Base-by-base conservation (phyloP, 805 yeast genomes). In the Peterozyma toletana region DNA sequence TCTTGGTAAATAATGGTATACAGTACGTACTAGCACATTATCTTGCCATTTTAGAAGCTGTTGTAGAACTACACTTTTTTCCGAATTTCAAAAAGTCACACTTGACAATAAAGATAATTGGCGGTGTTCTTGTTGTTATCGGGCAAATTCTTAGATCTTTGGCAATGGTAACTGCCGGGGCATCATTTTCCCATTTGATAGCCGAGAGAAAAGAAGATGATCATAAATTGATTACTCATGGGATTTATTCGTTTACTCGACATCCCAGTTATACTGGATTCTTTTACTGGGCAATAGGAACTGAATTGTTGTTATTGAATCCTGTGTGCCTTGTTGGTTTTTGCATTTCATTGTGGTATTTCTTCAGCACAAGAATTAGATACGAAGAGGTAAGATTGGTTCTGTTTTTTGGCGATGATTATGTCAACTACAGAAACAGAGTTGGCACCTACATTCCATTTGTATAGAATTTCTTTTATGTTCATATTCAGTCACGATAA, bases 191-290 rank as follows among this genome's bases (percentile, higher is more conserved):
- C 41, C 99, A 93, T 61, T 63, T 80, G 37, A 76, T 93, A 1
- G 87, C 81, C 39, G 59, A 73, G 2, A 58, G 63, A 14, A 79
- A 73, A 42, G 59, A 66, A 30, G 52, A 61, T 1, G 73, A 73
- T 43, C 99, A 93, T 58, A 62, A 51, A 9, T 67, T 93, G 37
- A 82, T 93, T 11, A 86, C 87, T 0, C 51, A 62, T 10, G 98
- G 97, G 0, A 65, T 91, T 3, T 93, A 91, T 60, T 46, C 68
- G 1, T 50, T 62, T 21, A 63, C 77, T 13, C 71, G 99, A 48
- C 99, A 93, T 59, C 99, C 99, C 6, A 82, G 95, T 39, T 93
- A 93, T 62, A 73, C 80, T 35, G 99, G 97, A 0, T 93, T 85
- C 59, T 90, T 80, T 56, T 80, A 88, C 77, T 93, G 98, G 97